Evolutionary conservation across 2,329 filamentous ascomycete species (phyloP).

Genomic region (Cladobotryum mycophilum): DNA sequence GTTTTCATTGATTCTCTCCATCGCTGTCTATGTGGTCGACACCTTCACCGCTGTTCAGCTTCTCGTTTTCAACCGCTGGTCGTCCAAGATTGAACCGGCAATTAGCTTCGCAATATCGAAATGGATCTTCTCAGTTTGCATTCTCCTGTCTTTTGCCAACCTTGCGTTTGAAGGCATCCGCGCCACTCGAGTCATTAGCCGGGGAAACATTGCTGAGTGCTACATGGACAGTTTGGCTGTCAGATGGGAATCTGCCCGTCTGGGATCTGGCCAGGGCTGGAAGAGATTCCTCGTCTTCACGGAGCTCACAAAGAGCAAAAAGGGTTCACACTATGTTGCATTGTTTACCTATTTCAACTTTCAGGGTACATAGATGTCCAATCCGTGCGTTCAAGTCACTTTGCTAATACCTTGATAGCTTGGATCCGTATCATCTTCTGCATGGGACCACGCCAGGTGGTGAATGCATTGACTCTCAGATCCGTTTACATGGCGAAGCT

Average conservation of each 20-base stretch:
- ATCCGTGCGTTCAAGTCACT: background rate
- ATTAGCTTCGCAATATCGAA: constrained; percentile 75
- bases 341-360: constrained; percentile 84
- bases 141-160: constrained; percentile 83
- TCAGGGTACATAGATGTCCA: constrained; percentile 42
- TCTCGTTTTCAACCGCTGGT: constrained; percentile 83
- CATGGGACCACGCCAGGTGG: constrained; percentile 82
- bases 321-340: constrained; percentile 83
- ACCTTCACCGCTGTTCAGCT: constrained; percentile 91
- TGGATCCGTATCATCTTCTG: constrained; percentile 87
- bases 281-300: constrained; percentile 89
- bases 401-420: constrained; percentile 38
- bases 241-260: constrained; percentile 74
- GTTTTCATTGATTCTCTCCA: constrained; percentile 69
- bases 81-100: constrained; percentile 70
- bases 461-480: constrained; percentile 85
- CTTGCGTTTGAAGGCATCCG: constrained; percentile 73
- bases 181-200: constrained; percentile 72
- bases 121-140: constrained; percentile 92
- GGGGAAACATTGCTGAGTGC: constrained; percentile 82
- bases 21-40: constrained; percentile 83
- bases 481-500: constrained; percentile 74
- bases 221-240: constrained; percentile 86
- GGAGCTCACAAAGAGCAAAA: constrained; percentile 83
- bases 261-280: constrained; percentile 71